Conservation (phyloP, 495 filamentous ascomycete species). For the Penicillium arizonense region DNA sequence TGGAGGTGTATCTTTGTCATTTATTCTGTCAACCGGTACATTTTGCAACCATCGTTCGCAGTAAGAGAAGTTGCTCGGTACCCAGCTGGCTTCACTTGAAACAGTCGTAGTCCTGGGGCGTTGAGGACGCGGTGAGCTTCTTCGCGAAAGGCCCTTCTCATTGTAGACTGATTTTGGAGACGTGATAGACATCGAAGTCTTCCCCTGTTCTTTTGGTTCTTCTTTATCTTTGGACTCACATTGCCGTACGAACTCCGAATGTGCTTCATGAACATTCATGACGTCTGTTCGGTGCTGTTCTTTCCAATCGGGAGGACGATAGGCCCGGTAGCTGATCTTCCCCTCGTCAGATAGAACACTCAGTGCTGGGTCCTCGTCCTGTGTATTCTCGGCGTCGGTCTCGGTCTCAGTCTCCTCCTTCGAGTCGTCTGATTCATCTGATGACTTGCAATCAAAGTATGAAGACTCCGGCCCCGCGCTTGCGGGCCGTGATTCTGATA, state of each 20-base stretch:
- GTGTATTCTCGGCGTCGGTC: background rate
- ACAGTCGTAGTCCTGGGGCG: slow-evolving; percentile 38
- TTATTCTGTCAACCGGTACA: slow-evolving; percentile 33
- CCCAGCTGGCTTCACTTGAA: slow-evolving; percentile 45
- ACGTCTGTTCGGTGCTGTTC: slow-evolving; percentile 9
- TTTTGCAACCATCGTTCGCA: slow-evolving; percentile 45
- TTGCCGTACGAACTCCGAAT: slow-evolving; percentile 35
- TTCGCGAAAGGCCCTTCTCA: slow-evolving; percentile 1
- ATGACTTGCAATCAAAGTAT: slow-evolving; percentile 29
- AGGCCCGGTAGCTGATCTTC: slow-evolving; percentile 10
- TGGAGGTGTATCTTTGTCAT: slow-evolving; percentile 23
- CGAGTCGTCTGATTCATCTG: slow-evolving; percentile 3
- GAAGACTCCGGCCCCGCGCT: slow-evolving; percentile 30
- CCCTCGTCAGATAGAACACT: background rate
- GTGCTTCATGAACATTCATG: slow-evolving; percentile 40
- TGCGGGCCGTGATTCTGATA: slow-evolving; percentile 35
- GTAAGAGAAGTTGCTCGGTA: slow-evolving; percentile 41
- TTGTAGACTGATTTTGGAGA: slow-evolving; percentile 7
- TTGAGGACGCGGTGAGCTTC: slow-evolving; percentile 26
- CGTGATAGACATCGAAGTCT: background rate
- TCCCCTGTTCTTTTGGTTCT: slow-evolving; percentile 1
- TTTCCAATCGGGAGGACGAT: slow-evolving; percentile 13
- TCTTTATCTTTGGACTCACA: slow-evolving; percentile 23
- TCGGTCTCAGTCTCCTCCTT: background rate
- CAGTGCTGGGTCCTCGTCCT: background rate